A percentile compares a stretch with the other conserved stretches of the same genome.
Conservation (phyloP, 164 flowering plant genomes). For the Annona cherimola region DNA sequence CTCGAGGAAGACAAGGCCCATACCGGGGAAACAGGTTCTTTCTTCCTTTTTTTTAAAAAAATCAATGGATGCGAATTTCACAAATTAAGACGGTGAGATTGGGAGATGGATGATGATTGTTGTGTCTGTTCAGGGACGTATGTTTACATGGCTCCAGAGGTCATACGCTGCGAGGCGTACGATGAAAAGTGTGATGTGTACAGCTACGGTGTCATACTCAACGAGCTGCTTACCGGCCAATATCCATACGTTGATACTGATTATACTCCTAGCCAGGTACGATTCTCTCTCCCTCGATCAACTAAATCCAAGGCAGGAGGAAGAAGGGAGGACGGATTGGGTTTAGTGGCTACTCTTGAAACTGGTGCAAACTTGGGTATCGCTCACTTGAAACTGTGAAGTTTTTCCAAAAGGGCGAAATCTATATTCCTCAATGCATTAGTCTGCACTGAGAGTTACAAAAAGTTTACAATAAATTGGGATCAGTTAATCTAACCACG, state of each 20-base stretch:
- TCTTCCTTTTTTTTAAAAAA: not conserved
- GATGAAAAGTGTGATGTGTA: conserved; percentile 64
- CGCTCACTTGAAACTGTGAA: not conserved
- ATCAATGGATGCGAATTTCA: not conserved
- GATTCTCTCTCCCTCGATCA: not conserved
- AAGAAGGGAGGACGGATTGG: not conserved
- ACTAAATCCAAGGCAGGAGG: not conserved
- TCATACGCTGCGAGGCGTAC: conserved; percentile 48
- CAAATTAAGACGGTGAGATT: not conserved
- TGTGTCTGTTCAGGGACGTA: conserved; percentile 41
- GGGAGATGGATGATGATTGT: not conserved
- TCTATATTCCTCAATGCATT: not conserved
- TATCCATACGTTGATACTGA: conserved; percentile 54
- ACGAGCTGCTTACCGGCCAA: conserved; percentile 60
- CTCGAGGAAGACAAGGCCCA: conserved; percentile 38
- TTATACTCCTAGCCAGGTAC: conserved; percentile 51
- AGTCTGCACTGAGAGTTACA: not conserved
- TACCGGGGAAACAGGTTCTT: conserved; percentile 61
- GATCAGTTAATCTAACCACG: not conserved
- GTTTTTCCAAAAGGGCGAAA: not conserved
- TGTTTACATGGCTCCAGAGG: conserved; percentile 79
- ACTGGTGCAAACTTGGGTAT: no score
- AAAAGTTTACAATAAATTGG: not conserved
- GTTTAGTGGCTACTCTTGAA: not conserved
- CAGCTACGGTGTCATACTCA: conserved; percentile 56